These are phyloP conservation scores for Ganoderma boninense DNA, from an alignment of 1,284 basidiomycete genomes.

Conservation along the genomic window DNA sequence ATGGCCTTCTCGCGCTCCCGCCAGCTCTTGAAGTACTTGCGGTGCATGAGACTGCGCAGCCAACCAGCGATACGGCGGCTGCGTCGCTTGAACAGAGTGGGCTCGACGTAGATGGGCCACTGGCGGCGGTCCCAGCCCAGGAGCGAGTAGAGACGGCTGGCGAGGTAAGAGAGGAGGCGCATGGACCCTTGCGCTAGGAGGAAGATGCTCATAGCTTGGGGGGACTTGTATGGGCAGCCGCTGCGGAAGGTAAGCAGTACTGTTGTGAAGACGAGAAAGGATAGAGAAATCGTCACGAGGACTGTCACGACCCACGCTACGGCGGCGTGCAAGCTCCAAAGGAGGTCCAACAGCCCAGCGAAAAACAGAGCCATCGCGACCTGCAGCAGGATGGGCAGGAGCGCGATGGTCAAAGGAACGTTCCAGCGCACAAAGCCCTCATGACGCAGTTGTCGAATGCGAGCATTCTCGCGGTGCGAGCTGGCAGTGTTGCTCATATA, in stretches of 20 bases:
- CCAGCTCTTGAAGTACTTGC: conserved; percentile 26
- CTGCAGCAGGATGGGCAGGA: conserved; percentile 36
- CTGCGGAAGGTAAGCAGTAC: conserved; percentile 29
- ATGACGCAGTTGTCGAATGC: conserved; percentile 34
- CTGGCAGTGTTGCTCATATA: conserved; percentile 27
- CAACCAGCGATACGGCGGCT: conserved; percentile 22
- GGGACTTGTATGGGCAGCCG: conserved; percentile 37
- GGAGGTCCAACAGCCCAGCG: conserved; percentile 33
- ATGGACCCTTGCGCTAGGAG: conserved; percentile 17
- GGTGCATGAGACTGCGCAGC: conserved; percentile 22
- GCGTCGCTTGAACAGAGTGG: conserved; percentile 10
- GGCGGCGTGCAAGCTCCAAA: conserved; percentile 32
- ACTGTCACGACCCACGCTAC: conserved; percentile 32
- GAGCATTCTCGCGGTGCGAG: conserved; percentile 31
- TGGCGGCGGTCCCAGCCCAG: conserved; percentile 23
- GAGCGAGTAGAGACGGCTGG: conserved; percentile 13
- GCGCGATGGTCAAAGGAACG: conserved; percentile 31
- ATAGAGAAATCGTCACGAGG: conserved; percentile 26
- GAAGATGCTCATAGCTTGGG: conserved; percentile 34
- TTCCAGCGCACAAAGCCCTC: conserved; percentile 32
- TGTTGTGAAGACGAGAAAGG: conserved; percentile 31
- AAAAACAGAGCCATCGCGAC: conserved; percentile 36
- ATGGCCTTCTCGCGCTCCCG: conserved; percentile 33
- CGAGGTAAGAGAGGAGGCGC: conserved; percentile 20
- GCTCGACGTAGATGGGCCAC: conserved; percentile 22